phyloP scores from a whole-genome alignment of 176 grass and related monocot species.

The Elymus sibiricus region DNA sequence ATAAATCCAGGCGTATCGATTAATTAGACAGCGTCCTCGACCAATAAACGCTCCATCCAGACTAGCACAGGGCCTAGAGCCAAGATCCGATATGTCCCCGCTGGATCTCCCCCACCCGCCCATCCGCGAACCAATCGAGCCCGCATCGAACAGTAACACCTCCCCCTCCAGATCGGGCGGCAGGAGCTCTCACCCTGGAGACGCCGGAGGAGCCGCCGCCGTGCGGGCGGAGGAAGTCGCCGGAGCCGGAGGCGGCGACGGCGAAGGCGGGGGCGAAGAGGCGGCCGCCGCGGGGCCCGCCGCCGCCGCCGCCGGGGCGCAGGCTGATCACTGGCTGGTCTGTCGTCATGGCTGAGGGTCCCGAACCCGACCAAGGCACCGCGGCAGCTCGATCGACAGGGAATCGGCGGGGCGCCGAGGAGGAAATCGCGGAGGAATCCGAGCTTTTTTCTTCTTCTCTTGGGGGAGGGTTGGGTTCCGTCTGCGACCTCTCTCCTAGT shows the following conservation, averaged over 20 bases:
- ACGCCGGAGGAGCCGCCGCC: conserved; percentile 30
- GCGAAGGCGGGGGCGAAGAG: conserved; percentile 57
- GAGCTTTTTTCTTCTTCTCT: background rate
- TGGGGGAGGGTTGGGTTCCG: conserved; percentile 16
- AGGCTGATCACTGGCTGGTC: conserved; percentile 92
- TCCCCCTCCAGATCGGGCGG: conserved; percentile 36
- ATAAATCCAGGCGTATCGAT: background rate
- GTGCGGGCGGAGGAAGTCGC: conserved; percentile 47
- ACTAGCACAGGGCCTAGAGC: background rate
- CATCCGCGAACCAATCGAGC: conserved; percentile 10
- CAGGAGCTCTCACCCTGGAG: conserved; percentile 49
- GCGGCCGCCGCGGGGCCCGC: conserved; percentile 48
- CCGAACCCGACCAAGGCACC: conserved; percentile 24
- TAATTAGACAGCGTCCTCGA: background rate
- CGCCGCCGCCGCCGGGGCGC: conserved; percentile 90
- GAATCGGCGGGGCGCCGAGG: conserved; percentile 10
- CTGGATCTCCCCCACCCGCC: conserved; percentile 13
- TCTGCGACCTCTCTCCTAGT: conserved; percentile 25
- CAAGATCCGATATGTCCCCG: conserved; percentile 28
- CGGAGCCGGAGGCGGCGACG: conserved; percentile 32
- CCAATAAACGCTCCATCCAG: background rate
- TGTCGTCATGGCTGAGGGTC: conserved; percentile 55
- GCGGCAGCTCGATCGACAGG: conserved; percentile 26
- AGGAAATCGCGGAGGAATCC: conserved; percentile 26
- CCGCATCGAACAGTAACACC: conserved; percentile 12